These are phyloP conservation scores for Citrus hindsii DNA, from an alignment of 345 rosid genomes.

Conservation along the genomic window DNA sequence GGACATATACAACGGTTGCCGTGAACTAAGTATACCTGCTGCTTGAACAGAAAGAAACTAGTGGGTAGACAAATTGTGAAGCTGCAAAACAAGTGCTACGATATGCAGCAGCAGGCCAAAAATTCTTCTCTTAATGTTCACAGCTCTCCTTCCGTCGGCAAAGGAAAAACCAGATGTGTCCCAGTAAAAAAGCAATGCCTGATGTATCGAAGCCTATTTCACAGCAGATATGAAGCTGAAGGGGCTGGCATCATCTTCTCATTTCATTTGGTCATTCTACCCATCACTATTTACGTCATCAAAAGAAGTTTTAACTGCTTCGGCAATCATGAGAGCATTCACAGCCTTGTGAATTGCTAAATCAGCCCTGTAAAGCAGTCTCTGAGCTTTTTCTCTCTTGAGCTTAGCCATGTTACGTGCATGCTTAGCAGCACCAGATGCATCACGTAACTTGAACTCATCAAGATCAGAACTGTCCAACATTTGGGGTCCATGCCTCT, in stretches of 20 bases:
- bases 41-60: slow-evolving; percentile 13
- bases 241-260: slow-evolving; percentile 19
- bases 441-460: slow-evolving; percentile 66
- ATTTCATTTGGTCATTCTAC: slow-evolving; percentile 20
- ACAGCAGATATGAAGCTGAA: slow-evolving; percentile 14
- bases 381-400: slow-evolving; percentile 83
- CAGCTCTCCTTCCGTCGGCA: slow-evolving; percentile 1
- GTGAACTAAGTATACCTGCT: slow-evolving; percentile 23
- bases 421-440: slow-evolving; percentile 71
- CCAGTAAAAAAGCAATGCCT: slow-evolving; percentile 19
- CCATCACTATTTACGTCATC: slow-evolving; percentile 42
- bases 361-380: slow-evolving; percentile 73
- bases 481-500: slow-evolving; percentile 36
- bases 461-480: slow-evolving; percentile 54
- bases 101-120: slow-evolving; percentile 19
- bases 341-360: slow-evolving; percentile 89
- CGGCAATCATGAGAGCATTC: slow-evolving; percentile 82
- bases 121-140: slow-evolving; percentile 7
- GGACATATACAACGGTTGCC: slow-evolving; percentile 21
- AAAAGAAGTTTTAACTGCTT: slow-evolving; percentile 65
- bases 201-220: not conserved
- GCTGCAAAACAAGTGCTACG: slow-evolving; percentile 19
- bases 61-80: slow-evolving; percentile 12
- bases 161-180: slow-evolving; percentile 13
- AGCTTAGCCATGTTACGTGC: slow-evolving; percentile 62